These are phyloP conservation scores for Leccinum boreale DNA, from an alignment of 768 basidiomycete genomes.

Conservation along the genomic window DNA sequence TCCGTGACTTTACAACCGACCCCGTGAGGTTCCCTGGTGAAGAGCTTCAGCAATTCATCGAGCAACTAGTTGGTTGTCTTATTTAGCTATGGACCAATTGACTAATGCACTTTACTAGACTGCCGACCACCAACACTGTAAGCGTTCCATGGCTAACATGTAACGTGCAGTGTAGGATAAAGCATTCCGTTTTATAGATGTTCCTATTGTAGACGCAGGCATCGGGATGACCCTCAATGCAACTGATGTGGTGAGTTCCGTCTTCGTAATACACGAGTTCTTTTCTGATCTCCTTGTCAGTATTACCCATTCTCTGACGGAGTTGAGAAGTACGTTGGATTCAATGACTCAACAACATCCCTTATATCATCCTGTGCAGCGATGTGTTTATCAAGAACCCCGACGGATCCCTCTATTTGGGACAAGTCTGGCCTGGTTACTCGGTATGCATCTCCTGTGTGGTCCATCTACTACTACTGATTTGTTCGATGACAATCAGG, in stretches of 20 bases:
- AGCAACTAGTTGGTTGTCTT: conserved; percentile 46
- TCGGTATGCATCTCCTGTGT: conserved; percentile 40
- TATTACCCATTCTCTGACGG: conserved; percentile 69
- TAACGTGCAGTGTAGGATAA: background rate
- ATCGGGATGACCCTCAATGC: conserved; percentile 54
- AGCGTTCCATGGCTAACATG: background rate
- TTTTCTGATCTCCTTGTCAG: conserved; percentile 31
- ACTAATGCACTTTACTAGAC: conserved; percentile 18
- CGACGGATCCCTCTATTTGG: conserved; percentile 68
- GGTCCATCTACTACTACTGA: background rate
- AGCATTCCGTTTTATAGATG: conserved; percentile 39
- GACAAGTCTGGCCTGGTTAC: conserved; percentile 78
- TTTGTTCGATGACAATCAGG: conserved; percentile 26
- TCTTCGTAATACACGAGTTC: background rate
- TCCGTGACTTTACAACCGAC: conserved; percentile 68
- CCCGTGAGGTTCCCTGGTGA: conserved; percentile 58
- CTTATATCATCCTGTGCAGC: conserved; percentile 30
- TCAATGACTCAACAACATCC: background rate
- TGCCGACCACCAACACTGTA: conserved; percentile 31
- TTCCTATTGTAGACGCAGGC: conserved; percentile 72
- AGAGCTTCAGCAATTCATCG: conserved; percentile 52
- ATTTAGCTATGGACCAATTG: background rate
- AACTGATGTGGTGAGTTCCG: conserved; percentile 56
- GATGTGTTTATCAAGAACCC: conserved; percentile 73
- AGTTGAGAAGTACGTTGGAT: conserved; percentile 45